Evolutionary conservation across 2,329 filamentous ascomycete genomes (phyloP), one percentile per base, ranked within the genome.

Genomic region (Ciborinia camelliae): DNA sequence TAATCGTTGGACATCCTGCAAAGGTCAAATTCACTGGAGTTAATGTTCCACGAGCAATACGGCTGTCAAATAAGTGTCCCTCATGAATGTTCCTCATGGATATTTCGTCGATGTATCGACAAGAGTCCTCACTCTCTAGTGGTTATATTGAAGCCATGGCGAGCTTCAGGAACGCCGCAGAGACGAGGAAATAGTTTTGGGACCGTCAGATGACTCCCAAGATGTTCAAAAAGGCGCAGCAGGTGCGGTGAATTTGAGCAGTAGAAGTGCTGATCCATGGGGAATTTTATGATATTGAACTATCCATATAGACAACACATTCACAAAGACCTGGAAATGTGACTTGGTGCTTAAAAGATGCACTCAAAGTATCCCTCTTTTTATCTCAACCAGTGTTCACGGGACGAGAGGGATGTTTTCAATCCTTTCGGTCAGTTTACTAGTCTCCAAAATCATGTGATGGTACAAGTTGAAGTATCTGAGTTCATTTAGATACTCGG

Each of bases 1-100:
- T 82, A 61, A 77, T 82, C 47, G 72, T 83, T 2, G 82, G 81
- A 8, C 73, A 78, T 39, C 66, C 70, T 39, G 68, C 68, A 2
- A 70, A 74, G 15, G 76, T 76, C 0, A 72, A 70, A 18, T 73
- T 75, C 41, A 79, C 79, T 1, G 79, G 79, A 20, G 69, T 81
- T 52, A 79, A 80, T 50, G 43, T 26, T 15, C 41, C 35, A n/a
- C 32, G 43, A 47, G 52, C 60, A n/a, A 59, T 53, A 43, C 47
- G 18, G 26, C 53, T 66, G 37, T 37, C 32, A 14, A 35, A 37
- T 37, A 23, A 63, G 23, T 66, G 58, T 28, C 50, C 48, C 18
- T 30, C 32, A 18, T 54, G 37, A 39, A 39, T n/a, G n/a, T n/a
- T n/a, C n/a, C n/a, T n/a, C n/a, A n/a, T n/a, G n/a, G n/a, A n/a